phyloP scores from a whole-genome alignment of 2,329 filamentous ascomycete genomes.

The Pleurostoma richardsiae region DNA sequence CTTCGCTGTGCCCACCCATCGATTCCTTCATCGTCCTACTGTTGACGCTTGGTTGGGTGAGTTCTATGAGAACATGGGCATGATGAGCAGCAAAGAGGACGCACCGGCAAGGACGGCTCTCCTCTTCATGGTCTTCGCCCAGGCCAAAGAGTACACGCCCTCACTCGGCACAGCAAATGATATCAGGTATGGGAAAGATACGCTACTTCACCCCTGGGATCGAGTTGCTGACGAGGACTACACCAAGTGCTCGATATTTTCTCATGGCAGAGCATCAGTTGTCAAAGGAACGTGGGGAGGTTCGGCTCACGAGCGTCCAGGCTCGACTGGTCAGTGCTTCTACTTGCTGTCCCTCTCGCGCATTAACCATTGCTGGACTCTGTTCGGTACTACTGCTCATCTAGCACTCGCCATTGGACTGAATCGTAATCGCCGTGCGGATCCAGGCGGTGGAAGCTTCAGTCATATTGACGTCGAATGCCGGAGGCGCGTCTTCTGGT shows the following conservation, averaged over 20 bases:
- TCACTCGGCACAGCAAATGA: not conserved
- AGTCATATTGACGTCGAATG: slow-evolving; percentile 31
- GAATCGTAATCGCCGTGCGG: slow-evolving; percentile 22
- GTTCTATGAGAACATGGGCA: slow-evolving; percentile 37
- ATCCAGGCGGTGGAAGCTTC: slow-evolving; percentile 10
- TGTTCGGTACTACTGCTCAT: slow-evolving; percentile 36
- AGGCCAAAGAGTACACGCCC: slow-evolving; percentile 35
- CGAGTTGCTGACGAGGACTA: no score
- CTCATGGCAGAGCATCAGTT: slow-evolving; percentile 30
- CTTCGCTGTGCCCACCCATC: slow-evolving; percentile 33
- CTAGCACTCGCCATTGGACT: slow-evolving; percentile 33
- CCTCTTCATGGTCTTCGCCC: slow-evolving; percentile 40
- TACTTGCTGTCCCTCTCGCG: slow-evolving; percentile 38
- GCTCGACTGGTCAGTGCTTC: slow-evolving; percentile 34
- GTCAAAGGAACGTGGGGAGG: slow-evolving; percentile 28
- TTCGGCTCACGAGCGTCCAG: slow-evolving; percentile 32
- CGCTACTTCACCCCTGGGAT: no score
- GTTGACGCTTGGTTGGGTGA: slow-evolving; percentile 36
- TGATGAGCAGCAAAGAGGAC: slow-evolving; percentile 30
- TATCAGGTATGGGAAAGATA: not conserved
- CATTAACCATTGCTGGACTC: slow-evolving; percentile 41
- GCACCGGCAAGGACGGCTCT: slow-evolving; percentile 29
- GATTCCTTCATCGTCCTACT: slow-evolving; percentile 36
- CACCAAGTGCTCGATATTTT: slow-evolving; percentile 21
- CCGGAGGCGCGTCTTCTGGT: slow-evolving; percentile 52